Evolutionary conservation across 805 yeast genomes (phyloP).

Genomic region (Ogataea saltuana): DNA sequence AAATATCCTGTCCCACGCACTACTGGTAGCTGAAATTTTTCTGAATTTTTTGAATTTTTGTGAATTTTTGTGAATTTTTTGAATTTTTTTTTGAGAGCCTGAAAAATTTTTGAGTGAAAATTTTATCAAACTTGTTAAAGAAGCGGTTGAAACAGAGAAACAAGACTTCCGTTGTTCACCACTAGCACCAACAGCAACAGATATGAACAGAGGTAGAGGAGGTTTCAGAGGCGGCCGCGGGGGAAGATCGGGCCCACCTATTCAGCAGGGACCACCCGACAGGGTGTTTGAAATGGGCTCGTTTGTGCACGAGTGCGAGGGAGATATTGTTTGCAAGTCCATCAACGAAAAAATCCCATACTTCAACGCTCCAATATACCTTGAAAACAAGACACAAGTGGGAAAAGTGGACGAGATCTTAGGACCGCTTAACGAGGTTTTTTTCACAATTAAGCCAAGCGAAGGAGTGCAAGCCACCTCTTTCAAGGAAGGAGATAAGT

Average conservation of each 20-base stretch:
- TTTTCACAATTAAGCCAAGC: constrained; percentile 90
- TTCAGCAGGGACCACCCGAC: constrained; percentile 95
- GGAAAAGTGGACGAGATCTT: constrained; percentile 98
- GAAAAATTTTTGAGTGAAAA: constrained; percentile 14
- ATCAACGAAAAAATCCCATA: constrained; percentile 93
- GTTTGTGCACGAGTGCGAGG: constrained; percentile 90
- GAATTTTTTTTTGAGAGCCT: constrained; percentile 2
- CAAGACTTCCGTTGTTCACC: background rate
- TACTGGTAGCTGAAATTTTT: background rate
- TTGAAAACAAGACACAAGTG: constrained; percentile 92
- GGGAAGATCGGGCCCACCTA: constrained; percentile 70
- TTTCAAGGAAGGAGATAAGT: constrained; percentile 94
- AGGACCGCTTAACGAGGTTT: constrained; percentile 98
- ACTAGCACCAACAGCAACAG: background rate
- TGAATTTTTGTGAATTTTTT: constrained; percentile 3
- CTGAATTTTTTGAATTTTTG: constrained; percentile 2
- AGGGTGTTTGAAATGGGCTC: constrained; percentile 92
- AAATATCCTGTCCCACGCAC: too few relatives aligned
- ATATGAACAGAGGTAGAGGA: constrained; percentile 71
- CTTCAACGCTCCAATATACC: constrained; percentile 96
- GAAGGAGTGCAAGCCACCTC: constrained; percentile 96
- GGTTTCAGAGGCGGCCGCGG: constrained; percentile 63
- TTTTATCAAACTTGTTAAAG: constrained; percentile 7
- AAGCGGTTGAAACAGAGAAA: background rate
- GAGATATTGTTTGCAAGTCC: constrained; percentile 95